Conservation (phyloP, 306 rosid genomes). For the Astragalus membranaceus region DNA sequence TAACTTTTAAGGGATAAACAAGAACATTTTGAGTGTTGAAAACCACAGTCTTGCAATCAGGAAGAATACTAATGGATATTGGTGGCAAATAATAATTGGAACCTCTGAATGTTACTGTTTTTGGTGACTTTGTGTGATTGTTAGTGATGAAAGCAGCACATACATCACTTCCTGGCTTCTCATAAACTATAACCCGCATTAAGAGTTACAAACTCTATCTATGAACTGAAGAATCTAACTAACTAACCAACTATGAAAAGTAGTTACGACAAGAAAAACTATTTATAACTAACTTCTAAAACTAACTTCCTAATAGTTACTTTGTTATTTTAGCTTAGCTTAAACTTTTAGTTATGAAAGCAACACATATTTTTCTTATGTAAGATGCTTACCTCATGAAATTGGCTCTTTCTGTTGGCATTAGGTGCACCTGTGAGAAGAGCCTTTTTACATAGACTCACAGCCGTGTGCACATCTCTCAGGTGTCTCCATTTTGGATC, state of each 20-base stretch:
- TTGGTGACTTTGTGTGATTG: slow-evolving; percentile 36
- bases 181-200: slow-evolving; percentile 50
- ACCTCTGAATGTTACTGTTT: slow-evolving; percentile 49
- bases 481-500: slow-evolving; percentile 94
- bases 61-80: slow-evolving; percentile 77
- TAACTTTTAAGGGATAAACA: neutral
- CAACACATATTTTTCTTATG: neutral
- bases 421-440: slow-evolving; percentile 32
- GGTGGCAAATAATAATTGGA: slow-evolving; percentile 47
- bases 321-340: neutral
- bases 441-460: slow-evolving; percentile 59
- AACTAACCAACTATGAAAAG: too few species aligned
- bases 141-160: slow-evolving; percentile 91
- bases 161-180: slow-evolving; percentile 30
- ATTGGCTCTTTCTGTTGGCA: slow-evolving; percentile 18
- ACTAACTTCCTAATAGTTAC: too few species aligned
- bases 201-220: too few species aligned
- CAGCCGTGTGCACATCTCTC: slow-evolving; percentile 66
- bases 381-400: slow-evolving; percentile 42
- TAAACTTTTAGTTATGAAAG: neutral
- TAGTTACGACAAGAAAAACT: too few species aligned
- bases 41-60: slow-evolving; percentile 84
- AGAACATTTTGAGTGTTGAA: slow-evolving; percentile 56
- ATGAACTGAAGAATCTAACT: too few species aligned
- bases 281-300: too few species aligned